Conservation (phyloP, 2,329 filamentous ascomycete species). For the Xylariaceae sp. region DNA sequence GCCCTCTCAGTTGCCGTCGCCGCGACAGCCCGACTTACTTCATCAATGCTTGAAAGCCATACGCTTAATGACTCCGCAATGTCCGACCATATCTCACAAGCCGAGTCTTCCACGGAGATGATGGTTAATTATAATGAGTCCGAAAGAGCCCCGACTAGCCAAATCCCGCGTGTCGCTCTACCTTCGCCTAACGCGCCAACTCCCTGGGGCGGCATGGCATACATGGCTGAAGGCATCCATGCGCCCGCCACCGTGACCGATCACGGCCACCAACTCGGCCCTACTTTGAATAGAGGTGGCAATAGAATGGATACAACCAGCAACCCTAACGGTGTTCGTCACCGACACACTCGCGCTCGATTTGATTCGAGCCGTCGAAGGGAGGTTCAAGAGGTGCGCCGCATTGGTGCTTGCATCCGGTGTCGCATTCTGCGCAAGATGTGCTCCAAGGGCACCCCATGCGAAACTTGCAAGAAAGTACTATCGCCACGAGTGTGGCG, state of each 20-base stretch:
- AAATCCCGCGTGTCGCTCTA: slow-evolving; percentile 7
- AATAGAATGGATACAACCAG: slow-evolving; percentile 51
- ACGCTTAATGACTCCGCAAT: slow-evolving; percentile 30
- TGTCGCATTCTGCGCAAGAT: slow-evolving; percentile 64
- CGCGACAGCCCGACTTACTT: slow-evolving; percentile 52
- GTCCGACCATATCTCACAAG: slow-evolving; percentile 20
- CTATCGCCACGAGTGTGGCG: slow-evolving; percentile 62
- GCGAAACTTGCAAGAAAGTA: slow-evolving; percentile 60
- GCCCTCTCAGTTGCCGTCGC: slow-evolving; percentile 55
- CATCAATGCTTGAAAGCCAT: slow-evolving; percentile 52
- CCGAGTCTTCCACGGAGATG: slow-evolving; percentile 25
- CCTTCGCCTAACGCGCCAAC: slow-evolving; percentile 18
- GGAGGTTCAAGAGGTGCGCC: slow-evolving; percentile 62
- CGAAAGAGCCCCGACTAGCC: slow-evolving; percentile 17
- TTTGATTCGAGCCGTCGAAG: slow-evolving; percentile 57
- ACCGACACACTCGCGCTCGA: slow-evolving; percentile 52
- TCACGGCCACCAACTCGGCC: slow-evolving; percentile 29
- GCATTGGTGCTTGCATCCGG: slow-evolving; percentile 61
- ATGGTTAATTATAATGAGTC: slow-evolving; percentile 29
- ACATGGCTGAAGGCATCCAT: slow-evolving; percentile 32
- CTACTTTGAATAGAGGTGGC: slow-evolving; percentile 42
- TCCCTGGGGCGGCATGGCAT: slow-evolving; percentile 33
- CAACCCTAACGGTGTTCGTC: slow-evolving; percentile 42
- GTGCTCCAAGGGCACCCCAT: slow-evolving; percentile 60
- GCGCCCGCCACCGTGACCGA: slow-evolving; percentile 31